Base-by-base conservation (phyloP, 1,139 yeast genomes). In the Saccharomycopsis hybrid region DNA sequence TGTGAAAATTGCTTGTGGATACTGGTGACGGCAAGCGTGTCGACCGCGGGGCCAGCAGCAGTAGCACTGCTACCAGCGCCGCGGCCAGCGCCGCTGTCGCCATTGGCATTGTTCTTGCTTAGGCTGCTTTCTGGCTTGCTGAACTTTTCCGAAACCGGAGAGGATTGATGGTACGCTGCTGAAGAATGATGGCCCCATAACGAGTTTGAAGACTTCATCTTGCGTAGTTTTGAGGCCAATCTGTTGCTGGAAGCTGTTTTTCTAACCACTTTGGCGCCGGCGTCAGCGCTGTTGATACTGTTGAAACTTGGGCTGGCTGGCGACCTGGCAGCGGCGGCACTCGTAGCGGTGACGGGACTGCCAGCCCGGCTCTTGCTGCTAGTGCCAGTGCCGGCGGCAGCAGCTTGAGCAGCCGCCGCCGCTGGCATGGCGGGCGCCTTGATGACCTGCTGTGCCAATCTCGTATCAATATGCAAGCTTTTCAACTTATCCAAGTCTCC, bases 1-100 rank as follows among this genome's bases (percentile, higher is more conserved):
- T 48, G 43, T 8, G 45, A 35, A 39, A 42, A 47, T n/a, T 41
- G 50, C 25, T 25, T 39, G 8, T 44, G 40, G 25, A 29, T 29
- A 29, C 8, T 41, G 11, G 5, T 9, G 35, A 7, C 13, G 24
- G 13, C n/a, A 8, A 13, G 11, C 5, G 42, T 25, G 5, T 8
- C 13, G 18, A 4, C 28, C 3, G 4, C 24, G 7, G 18, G 5
- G n/a, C 9, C 33, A 31, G 5, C 13, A 5, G 9, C 28, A 11
- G 31, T 28, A 28, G n/a, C 33, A 11, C 32, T 27, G 11, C 9
- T 30, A n/a, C n/a, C n/a, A n/a, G n/a, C n/a, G n/a, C n/a, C n/a
- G n/a, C n/a, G n/a, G n/a, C n/a, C n/a, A n/a, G n/a, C n/a, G n/a
- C n/a, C n/a, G n/a, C n/a, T n/a, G n/a, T n/a, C n/a, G n/a, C n/a